Conservation (phyloP, 768 basidiomycete species). For the Tulasnella sp. region DNA sequence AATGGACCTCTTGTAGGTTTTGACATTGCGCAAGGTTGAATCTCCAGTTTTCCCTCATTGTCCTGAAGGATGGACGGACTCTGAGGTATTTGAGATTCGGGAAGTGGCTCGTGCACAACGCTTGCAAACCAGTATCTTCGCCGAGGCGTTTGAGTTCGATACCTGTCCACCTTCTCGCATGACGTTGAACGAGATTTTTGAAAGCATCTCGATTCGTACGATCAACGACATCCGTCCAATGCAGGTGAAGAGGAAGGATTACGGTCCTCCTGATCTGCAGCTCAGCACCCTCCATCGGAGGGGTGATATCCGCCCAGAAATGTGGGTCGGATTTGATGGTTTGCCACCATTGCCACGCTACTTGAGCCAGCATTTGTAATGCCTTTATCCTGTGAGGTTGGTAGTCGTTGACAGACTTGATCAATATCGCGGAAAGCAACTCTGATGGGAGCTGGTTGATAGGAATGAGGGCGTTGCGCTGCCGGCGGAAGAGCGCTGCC, state of each 20-base stretch:
- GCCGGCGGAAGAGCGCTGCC: neutral
- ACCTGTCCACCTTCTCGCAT: neutral
- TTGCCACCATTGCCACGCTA: neutral
- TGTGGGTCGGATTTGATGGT: neutral
- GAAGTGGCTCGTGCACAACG: neutral
- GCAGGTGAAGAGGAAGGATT: neutral
- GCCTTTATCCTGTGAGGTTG: too few relatives aligned
- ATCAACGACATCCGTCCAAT: neutral
- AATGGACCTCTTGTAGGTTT: neutral
- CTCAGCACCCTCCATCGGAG: neutral
- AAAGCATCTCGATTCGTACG: too few relatives aligned
- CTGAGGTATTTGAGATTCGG: neutral
- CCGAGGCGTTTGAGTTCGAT: neutral
- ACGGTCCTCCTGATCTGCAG: neutral
- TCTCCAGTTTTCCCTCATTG: neutral
- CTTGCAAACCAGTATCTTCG: neutral
- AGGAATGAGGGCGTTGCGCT: neutral
- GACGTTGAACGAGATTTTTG: neutral
- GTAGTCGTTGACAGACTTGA: neutral
- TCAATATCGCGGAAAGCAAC: neutral
- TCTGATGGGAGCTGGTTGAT: neutral
- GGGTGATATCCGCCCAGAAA: neutral
- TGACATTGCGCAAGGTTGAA: neutral
- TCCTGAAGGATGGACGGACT: neutral
- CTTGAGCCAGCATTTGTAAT: neutral